These are phyloP conservation scores for Eremochloa ophiuroides DNA, from an alignment of 176 grass and related monocot genomes.

Conservation along the genomic window DNA sequence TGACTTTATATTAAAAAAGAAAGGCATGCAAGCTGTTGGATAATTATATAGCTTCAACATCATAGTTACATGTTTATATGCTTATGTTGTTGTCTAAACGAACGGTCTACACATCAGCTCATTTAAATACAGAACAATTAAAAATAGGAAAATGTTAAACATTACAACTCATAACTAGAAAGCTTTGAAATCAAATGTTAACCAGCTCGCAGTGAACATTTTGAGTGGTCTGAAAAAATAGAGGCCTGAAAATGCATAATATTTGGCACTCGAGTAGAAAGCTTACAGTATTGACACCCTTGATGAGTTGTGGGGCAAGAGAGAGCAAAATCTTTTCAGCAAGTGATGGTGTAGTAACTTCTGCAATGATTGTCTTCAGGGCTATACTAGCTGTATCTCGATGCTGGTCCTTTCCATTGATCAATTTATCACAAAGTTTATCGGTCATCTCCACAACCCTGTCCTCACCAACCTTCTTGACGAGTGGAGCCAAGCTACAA, in stretches of 20 bases:
- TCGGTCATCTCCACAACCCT: conserved; percentile 89
- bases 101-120: not conserved
- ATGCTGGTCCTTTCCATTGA: conserved; percentile 97
- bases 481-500: conserved; percentile 85
- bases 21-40: not conserved
- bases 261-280: not conserved
- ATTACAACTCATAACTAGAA: not conserved
- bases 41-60: not conserved
- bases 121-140: not conserved
- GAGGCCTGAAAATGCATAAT: not conserved
- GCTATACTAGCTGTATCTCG: conserved; percentile 98
- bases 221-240: not conserved
- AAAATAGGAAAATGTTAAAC: not conserved
- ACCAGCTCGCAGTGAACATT: not conserved
- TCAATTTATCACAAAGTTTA: conserved; percentile 91
- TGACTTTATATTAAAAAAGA: not conserved
- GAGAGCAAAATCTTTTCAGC: conserved; percentile 84
- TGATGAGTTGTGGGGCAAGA: conserved; percentile 76
- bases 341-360: conserved; percentile 77
- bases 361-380: conserved; percentile 87
- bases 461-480: conserved; percentile 88
- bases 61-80: not conserved
- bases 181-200: not conserved
- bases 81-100: not conserved
- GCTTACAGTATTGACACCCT: conserved; percentile 76